Percentiles rank a stretch among this genome's conserved stretches.
phyloP scores from a whole-genome alignment of 768 basidiomycete species.

The Lactarius quietus region DNA sequence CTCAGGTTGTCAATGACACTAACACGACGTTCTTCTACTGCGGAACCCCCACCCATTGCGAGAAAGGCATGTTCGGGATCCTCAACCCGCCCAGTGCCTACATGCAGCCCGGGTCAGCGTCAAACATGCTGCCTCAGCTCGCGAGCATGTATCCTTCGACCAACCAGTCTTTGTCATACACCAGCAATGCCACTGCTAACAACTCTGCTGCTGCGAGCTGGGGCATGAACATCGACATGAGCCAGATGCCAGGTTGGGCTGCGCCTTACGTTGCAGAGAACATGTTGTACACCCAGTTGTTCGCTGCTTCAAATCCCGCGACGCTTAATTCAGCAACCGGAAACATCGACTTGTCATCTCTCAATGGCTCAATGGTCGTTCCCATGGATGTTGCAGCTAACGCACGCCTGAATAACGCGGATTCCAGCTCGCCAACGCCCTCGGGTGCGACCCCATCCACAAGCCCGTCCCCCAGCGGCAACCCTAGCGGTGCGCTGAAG shows the following conservation, averaged over 20 bases:
- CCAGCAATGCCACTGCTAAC: slow-evolving; percentile 44
- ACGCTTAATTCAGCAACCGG: slow-evolving; percentile 49
- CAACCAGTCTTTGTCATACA: slow-evolving; percentile 52
- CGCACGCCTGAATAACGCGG: slow-evolving; percentile 33
- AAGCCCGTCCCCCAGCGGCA: slow-evolving; percentile 28
- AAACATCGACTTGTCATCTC: slow-evolving; percentile 45
- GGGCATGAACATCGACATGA: slow-evolving; percentile 62
- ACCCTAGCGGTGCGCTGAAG: slow-evolving; percentile 9
- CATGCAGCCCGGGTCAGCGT: slow-evolving; percentile 45
- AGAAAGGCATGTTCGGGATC: slow-evolving; percentile 84
- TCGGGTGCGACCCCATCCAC: slow-evolving; percentile 24
- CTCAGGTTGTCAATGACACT: slow-evolving; percentile 69
- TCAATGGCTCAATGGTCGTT: slow-evolving; percentile 50
- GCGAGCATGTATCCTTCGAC: slow-evolving; percentile 45
- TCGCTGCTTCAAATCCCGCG: slow-evolving; percentile 51
- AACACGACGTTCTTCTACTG: slow-evolving; percentile 75
- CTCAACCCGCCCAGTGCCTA: slow-evolving; percentile 60
- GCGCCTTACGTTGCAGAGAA: slow-evolving; percentile 51
- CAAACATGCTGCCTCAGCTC: slow-evolving; percentile 47
- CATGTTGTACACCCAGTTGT: slow-evolving; percentile 46
- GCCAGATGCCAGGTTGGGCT: slow-evolving; percentile 51
- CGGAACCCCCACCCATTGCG: slow-evolving; percentile 63
- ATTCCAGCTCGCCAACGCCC: slow-evolving; percentile 28
- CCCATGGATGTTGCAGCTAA: slow-evolving; percentile 54
- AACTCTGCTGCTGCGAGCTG: slow-evolving; percentile 49